These are phyloP conservation scores for Xylariaceae sp. DNA, from an alignment of 2,329 filamentous ascomycete species.

Conservation along the genomic window DNA sequence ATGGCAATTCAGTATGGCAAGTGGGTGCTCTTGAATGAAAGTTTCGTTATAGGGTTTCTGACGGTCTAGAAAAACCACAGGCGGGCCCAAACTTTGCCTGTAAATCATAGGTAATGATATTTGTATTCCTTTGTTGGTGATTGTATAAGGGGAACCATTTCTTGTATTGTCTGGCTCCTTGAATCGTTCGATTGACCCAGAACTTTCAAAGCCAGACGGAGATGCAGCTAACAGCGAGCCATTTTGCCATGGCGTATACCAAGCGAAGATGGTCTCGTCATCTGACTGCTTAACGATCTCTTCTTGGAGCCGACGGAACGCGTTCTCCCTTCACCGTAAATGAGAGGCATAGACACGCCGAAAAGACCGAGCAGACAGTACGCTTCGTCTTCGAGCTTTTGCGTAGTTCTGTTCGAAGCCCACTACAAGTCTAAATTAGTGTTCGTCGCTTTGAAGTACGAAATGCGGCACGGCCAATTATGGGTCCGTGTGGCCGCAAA, in stretches of 20 bases:
- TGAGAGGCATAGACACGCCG: slow-evolving; percentile 3
- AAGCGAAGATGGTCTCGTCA: slow-evolving; percentile 1
- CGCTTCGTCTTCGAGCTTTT: neutral
- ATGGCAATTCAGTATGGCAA: too few species aligned
- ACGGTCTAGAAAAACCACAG: too few species aligned
- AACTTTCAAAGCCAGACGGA: neutral
- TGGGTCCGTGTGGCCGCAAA: too few species aligned
- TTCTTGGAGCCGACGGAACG: slow-evolving; percentile 5
- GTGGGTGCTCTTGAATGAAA: too few species aligned
- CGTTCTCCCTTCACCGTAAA: slow-evolving; percentile 3
- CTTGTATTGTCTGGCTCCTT: too few species aligned
- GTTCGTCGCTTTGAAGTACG: too few species aligned
- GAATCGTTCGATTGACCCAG: neutral
- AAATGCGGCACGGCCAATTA: too few species aligned
- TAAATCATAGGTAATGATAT: neutral
- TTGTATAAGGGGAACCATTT: neutral
- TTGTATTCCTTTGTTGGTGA: slow-evolving; percentile 1
- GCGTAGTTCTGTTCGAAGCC: neutral
- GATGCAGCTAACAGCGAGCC: neutral
- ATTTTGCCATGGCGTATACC: neutral
- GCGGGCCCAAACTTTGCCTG: too few species aligned
- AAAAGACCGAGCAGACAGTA: slow-evolving; percentile 6
- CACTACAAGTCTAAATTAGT: too few species aligned
- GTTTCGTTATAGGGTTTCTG: too few species aligned
- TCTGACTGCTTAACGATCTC: slow-evolving; percentile 1